Evolutionary conservation across 2,329 filamentous ascomycete species (phyloP), one percentile per base, ranked within the genome.

Genomic region (Diplodia seriata): DNA sequence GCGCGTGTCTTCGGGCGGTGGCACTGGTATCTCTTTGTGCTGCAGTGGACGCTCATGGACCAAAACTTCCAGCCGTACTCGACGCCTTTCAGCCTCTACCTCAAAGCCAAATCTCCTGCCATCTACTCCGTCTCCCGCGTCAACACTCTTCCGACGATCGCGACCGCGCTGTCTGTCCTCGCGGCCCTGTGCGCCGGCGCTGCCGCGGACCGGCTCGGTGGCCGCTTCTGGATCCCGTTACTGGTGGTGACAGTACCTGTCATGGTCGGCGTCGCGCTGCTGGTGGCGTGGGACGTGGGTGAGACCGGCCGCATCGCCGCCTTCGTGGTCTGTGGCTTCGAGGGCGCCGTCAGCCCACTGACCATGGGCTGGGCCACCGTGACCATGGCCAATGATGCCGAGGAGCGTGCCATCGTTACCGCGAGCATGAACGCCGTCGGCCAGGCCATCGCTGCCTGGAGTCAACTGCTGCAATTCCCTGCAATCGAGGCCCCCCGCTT

Each of bases 381-480:
- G 5, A 55, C 54, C 18, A 56, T 56, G 33, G 54, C 31, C n/a
- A 33, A 15, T 12, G 54, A 56, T n/a, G 54, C 54, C 26, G 80
- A 82, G 66, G 80, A 82, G 69, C 74, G 80, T 23, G 80, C 80
- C 1, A 74, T 81, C 1, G 78, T 81, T 6, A 81, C 78, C 18
- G 79, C 79, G 0, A 81, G 78, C 36, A 82, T 82, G 79, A 82
- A 81, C 57, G 77, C 80, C 6, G 79, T 82, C 57, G 80, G 80
- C 1, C 80, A 82, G 69, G 80, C 75, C 2, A 80, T 82, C 40
- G 77, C 75, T 14, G 80, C 80, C 0, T 79, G 80, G 56, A 77
- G 75, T 2, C 79, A 82, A 65, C 71, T 82, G 15, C 73, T 80
- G 5, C 78, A 79, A 62, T 82, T 76, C 54, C 78, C 80, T 0